Evolutionary conservation across 129 eudicot genomes (phyloP).

Genomic region (Centaurea solstitialis): DNA sequence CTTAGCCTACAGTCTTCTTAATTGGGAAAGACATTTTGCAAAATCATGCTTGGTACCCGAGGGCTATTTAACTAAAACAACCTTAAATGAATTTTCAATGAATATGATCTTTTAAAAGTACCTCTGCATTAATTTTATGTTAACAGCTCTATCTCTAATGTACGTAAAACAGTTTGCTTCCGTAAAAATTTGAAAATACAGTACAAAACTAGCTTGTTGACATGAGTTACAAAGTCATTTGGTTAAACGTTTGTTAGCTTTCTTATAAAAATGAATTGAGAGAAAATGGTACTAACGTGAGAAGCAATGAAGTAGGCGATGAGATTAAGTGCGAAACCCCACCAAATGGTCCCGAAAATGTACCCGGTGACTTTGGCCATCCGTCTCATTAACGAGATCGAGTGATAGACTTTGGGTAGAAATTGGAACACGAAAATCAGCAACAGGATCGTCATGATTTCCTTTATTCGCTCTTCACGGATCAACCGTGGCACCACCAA

Average conservation of each 20-base stretch:
- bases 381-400: conserved; percentile 69
- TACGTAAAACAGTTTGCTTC: too few relatives aligned
- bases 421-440: conserved; percentile 77
- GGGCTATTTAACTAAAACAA: too few relatives aligned
- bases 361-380: conserved; percentile 98
- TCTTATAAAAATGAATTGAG: background rate
- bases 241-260: background rate
- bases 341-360: conserved; percentile 93
- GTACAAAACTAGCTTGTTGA: background rate
- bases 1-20: too few relatives aligned
- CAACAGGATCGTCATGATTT: conserved; percentile 69
- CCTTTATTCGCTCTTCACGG: conserved; percentile 67
- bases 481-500: conserved; percentile 65
- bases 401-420: conserved; percentile 80
- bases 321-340: conserved; percentile 94
- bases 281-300: conserved; percentile 49
- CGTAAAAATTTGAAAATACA: too few relatives aligned
- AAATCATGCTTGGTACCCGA: too few relatives aligned
- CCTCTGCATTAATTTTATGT: too few relatives aligned
- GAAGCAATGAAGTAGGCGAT: conserved; percentile 94
- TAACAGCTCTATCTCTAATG: too few relatives aligned
- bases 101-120: too few relatives aligned
- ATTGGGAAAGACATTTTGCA: too few relatives aligned
- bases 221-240: background rate
- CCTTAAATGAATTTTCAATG: too few relatives aligned